These are phyloP conservation scores for Delitschia confertaspora DNA, from an alignment of 495 filamentous ascomycete species.

Conservation along the genomic window DNA sequence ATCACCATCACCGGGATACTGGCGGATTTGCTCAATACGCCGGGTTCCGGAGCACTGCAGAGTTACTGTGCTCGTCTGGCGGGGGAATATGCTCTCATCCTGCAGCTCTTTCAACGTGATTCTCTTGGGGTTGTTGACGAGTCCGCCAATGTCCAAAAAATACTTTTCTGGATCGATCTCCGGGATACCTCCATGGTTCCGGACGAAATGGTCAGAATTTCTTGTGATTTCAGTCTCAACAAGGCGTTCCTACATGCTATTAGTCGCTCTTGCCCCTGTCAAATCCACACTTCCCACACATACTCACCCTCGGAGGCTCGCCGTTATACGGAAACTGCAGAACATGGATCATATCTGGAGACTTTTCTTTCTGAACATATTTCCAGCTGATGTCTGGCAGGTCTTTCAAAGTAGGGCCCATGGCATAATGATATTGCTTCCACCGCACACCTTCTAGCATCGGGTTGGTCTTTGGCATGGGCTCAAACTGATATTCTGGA, in stretches of 20 bases:
- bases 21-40: slow-evolving; percentile 54
- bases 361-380: slow-evolving; percentile 51
- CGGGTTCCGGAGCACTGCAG: slow-evolving; percentile 64
- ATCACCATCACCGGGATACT: slow-evolving; percentile 58
- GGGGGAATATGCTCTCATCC: slow-evolving; percentile 48
- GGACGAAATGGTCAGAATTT: slow-evolving; percentile 54
- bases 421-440: slow-evolving; percentile 56
- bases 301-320: slow-evolving; percentile 45
- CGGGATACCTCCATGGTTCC: slow-evolving; percentile 61
- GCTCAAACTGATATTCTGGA: slow-evolving; percentile 52
- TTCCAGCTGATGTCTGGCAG: slow-evolving; percentile 50
- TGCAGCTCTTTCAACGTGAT: slow-evolving; percentile 49
- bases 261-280: not conserved
- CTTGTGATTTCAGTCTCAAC: slow-evolving; percentile 48
- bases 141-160: slow-evolving; percentile 45
- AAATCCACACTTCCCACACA: too few species aligned
- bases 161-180: slow-evolving; percentile 48
- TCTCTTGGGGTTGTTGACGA: slow-evolving; percentile 47
- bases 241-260: slow-evolving; percentile 17
- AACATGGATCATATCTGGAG: slow-evolving; percentile 57
- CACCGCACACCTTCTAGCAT: slow-evolving; percentile 54
- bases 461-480: slow-evolving; percentile 54
- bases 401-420: slow-evolving; percentile 42
- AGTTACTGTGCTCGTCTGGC: slow-evolving; percentile 46
- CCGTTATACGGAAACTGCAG: slow-evolving; percentile 66